phyloP scores from a whole-genome alignment of 805 yeast species.

The Kazachstania martiniae region DNA sequence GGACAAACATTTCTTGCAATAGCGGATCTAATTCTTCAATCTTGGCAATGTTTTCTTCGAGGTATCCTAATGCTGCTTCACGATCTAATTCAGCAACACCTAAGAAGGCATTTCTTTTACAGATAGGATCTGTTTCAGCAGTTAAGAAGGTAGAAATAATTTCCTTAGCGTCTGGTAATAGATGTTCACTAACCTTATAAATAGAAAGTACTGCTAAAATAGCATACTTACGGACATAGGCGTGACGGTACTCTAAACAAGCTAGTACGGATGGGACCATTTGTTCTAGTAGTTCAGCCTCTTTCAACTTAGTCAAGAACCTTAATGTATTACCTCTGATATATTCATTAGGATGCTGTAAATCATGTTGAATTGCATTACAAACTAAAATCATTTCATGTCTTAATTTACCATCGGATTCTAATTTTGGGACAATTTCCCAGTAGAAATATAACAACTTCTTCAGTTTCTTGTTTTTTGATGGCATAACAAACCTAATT shows the following conservation, averaged over 20 bases:
- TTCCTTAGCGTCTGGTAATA: slow-evolving; percentile 93
- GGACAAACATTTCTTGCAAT: slow-evolving; percentile 81
- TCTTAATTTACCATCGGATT: slow-evolving; percentile 78
- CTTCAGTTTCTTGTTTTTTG: slow-evolving; percentile 80
- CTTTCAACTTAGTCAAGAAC: slow-evolving; percentile 80
- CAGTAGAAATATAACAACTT: slow-evolving; percentile 89
- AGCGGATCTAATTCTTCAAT: slow-evolving; percentile 67
- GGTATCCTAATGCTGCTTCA: slow-evolving; percentile 71
- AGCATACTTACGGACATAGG: slow-evolving; percentile 95
- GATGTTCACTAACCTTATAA: slow-evolving; percentile 69
- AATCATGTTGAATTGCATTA: slow-evolving; percentile 93
- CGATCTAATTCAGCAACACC: slow-evolving; percentile 75
- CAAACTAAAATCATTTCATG: slow-evolving; percentile 98
- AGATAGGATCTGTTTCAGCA: slow-evolving; percentile 83
- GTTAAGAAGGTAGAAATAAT: slow-evolving; percentile 60
- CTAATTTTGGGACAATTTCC: slow-evolving; percentile 94
- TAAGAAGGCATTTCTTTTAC: slow-evolving; percentile 91
- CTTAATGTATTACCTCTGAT: slow-evolving; percentile 92
- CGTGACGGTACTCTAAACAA: slow-evolving; percentile 92
- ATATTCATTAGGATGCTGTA: slow-evolving; percentile 96
- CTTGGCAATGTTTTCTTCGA: slow-evolving; percentile 55
- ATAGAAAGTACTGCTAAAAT: slow-evolving; percentile 82
- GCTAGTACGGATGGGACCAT: slow-evolving; percentile 85
- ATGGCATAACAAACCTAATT: slow-evolving; percentile 95
- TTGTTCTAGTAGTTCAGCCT: slow-evolving; percentile 90